phyloP scores from a whole-genome alignment of 352 stramenopile species.

The Globisporangium nodosum region DNA sequence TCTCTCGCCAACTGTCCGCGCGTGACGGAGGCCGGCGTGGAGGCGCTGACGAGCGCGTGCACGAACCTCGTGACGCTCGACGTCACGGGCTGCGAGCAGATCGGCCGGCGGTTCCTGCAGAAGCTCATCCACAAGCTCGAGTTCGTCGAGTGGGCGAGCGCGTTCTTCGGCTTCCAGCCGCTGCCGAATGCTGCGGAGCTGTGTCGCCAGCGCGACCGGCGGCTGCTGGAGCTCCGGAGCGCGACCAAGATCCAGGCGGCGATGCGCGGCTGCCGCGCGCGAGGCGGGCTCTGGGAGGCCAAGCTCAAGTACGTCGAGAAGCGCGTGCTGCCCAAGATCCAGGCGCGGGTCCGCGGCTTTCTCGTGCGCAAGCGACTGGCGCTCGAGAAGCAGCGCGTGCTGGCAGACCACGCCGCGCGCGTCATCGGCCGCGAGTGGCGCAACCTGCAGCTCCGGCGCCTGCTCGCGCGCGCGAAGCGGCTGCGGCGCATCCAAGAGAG shows the following conservation, averaged over 20 bases:
- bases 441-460: conserved; percentile 41
- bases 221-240: conserved; percentile 33
- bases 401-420: conserved; percentile 27
- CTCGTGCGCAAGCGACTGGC: conserved; percentile 45
- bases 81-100: conserved; percentile 66
- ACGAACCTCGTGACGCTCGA: conserved; percentile 83
- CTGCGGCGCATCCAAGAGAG: conserved; percentile 48
- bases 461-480: conserved; percentile 39
- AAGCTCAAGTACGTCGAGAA: conserved; percentile 66
- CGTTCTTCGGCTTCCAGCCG: conserved; percentile 83
- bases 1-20: conserved; percentile 60
- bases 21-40: conserved; percentile 72
- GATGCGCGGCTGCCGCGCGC: conserved; percentile 72
- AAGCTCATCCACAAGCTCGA: conserved; percentile 59
- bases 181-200: conserved; percentile 77
- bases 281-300: conserved; percentile 65
- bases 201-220: conserved; percentile 50
- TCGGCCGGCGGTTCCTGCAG: conserved; percentile 73
- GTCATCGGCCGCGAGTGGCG: conserved; percentile 49
- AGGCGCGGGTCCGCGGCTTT: conserved; percentile 79
- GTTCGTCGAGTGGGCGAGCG: conserved; percentile 80
- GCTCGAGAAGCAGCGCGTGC: conserved; percentile 18
- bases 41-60: conserved; percentile 47
- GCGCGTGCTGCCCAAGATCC: conserved; percentile 61
- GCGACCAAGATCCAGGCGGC: conserved; percentile 74